Conservation (phyloP, 2,329 filamentous ascomycete species). For the Amylocarpus encephaloides region DNA sequence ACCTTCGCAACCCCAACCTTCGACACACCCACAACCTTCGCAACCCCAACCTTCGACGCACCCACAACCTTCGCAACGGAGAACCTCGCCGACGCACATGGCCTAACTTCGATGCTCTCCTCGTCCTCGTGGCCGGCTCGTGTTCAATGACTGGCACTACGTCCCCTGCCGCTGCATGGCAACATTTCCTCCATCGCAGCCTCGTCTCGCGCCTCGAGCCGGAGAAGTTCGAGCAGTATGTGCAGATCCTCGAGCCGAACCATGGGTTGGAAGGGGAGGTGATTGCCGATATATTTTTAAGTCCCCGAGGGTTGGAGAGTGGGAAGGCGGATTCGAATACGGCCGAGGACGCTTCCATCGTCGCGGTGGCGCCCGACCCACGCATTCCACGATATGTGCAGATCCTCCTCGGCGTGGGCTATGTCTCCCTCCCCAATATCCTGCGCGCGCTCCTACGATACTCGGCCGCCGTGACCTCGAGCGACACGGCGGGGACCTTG, state of each 20-base stretch:
- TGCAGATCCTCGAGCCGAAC: constrained; percentile 43
- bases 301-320: constrained; percentile 39
- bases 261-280: constrained; percentile 45
- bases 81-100: too few species aligned
- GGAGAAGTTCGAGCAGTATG: constrained; percentile 47
- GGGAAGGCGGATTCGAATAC: constrained; percentile 21
- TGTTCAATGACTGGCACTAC: constrained; percentile 1
- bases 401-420: constrained; percentile 43
- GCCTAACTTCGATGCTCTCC: too few species aligned
- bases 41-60: background rate
- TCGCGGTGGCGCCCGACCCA: constrained; percentile 44
- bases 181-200: constrained; percentile 43
- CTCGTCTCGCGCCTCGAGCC: constrained; percentile 45
- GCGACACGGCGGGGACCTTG: background rate
- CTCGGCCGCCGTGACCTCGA: constrained; percentile 30
- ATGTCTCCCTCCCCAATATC: constrained; percentile 49
- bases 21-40: too few species aligned
- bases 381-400: constrained; percentile 55
- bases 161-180: constrained; percentile 13
- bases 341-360: background rate
- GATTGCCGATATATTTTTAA: constrained; percentile 53
- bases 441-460: constrained; percentile 51
- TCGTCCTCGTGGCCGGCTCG: too few species aligned
- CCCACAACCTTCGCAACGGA: too few species aligned
- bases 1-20: too few species aligned